phyloP scores from a whole-genome alignment of 2,329 filamentous ascomycete species.

The Exophiala sp. region DNA sequence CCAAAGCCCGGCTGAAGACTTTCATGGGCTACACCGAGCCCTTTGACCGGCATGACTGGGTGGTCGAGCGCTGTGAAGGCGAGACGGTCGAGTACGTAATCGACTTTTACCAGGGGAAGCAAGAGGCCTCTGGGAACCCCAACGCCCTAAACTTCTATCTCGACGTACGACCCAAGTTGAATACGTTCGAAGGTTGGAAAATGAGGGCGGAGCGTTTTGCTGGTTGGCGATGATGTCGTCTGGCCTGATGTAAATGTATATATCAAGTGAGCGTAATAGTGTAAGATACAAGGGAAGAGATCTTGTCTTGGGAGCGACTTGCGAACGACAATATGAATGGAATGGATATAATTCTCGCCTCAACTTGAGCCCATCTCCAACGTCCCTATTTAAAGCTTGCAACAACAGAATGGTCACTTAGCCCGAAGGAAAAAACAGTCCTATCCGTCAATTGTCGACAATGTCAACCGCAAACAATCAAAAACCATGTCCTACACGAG shows the following conservation, averaged over 20 bases:
- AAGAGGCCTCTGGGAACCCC: slow-evolving; percentile 21
- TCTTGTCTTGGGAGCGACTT: not conserved
- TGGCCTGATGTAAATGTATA: not conserved
- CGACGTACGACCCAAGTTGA: slow-evolving; percentile 64
- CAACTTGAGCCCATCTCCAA: not conserved
- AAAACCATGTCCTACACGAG: no score
- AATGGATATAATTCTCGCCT: slow-evolving; percentile 8
- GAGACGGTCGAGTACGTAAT: slow-evolving; percentile 86
- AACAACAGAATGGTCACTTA: no score
- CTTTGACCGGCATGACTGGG: slow-evolving; percentile 97
- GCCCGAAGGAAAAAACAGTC: no score
- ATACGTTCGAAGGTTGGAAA: slow-evolving; percentile 58
- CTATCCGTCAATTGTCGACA: no score
- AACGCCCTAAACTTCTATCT: slow-evolving; percentile 60
- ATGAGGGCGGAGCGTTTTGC: slow-evolving; percentile 50
- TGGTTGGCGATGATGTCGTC: slow-evolving; percentile 21
- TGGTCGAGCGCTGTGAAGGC: slow-evolving; percentile 81
- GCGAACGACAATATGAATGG: not conserved
- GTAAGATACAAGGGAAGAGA: not conserved
- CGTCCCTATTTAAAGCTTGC: no score
- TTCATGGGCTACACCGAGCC: slow-evolving; percentile 85
- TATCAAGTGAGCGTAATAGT: not conserved
- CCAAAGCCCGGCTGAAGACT: slow-evolving; percentile 64
- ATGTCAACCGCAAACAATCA: no score
- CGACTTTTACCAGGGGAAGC: slow-evolving; percentile 85